Evolutionary conservation across 148 eudicot genomes (phyloP), one percentile per base, ranked within the genome.

Genomic region (Diospyros kaki): DNA sequence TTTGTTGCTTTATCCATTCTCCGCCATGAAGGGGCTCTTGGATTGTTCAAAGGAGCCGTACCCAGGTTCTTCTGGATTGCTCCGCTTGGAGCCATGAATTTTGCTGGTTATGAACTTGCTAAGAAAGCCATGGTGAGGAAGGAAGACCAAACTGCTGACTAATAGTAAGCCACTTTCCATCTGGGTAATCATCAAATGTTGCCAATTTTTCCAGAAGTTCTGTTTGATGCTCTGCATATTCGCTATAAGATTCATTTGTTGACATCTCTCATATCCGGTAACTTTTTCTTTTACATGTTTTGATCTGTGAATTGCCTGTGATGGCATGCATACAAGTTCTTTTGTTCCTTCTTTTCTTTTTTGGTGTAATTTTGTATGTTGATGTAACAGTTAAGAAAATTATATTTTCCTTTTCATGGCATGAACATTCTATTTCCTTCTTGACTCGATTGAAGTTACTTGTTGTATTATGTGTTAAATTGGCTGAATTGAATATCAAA

Each of bases 11-110:
- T 86, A 44, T 84, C 98, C 18, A 89, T 92, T 77, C 89, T 94
- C 40, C 96, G 86, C 7, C 88, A 80, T 0, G 93, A 92, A 73
- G 98, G 98, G 5, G 93, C 97, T 17, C 88, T 94, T 0, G 98
- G 97, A 39, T 84, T 94, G 72, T 94, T 94, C 72, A 94, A 92
- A 82, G 98, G 97, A 40, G 98, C 97, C 18, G 68, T 94, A 11
- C 98, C 97, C 45, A 80, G 98, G 75, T 92, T 94, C 81, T 94
- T 94, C 86, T 94, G 98, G 97, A 87, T 94, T 9, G 97, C 96
- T 42, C 97, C 98, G 1, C 83, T 94, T 1, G 98, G 98, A 7
- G 97, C 97, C 0, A 92, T 94, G 93, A 94, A 94, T 75, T 94
- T 92, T 72, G 97, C 97, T 0, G 98, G 97, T 45, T 94, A 94